These are phyloP conservation scores for Hemisphaericaspora nanyangensis DNA, from an alignment of 805 yeast species.

Conservation along the genomic window DNA sequence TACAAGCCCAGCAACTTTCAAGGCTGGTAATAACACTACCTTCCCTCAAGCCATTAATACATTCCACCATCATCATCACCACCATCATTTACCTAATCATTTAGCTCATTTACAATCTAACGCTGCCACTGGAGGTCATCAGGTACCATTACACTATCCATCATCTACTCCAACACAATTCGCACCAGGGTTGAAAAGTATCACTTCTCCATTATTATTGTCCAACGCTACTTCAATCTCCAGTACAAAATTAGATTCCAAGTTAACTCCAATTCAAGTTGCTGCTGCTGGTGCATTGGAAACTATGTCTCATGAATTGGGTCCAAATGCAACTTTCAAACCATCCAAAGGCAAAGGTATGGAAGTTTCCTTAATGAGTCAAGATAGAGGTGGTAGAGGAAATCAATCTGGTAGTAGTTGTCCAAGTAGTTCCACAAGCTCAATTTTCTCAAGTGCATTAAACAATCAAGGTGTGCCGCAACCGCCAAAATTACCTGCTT, in stretches of 20 bases:
- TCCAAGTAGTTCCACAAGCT: conserved; percentile 7
- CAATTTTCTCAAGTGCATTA: conserved; percentile 38
- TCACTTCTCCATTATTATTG: conserved; percentile 61
- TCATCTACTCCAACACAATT: conserved; percentile 67
- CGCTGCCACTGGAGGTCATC: conserved; percentile 16
- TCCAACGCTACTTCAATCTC: conserved; percentile 47
- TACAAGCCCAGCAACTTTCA: conserved; percentile 1
- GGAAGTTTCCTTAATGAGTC: conserved; percentile 33
- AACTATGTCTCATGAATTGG: conserved; percentile 40
- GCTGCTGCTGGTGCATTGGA: conserved; percentile 45
- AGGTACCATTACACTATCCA: conserved; percentile 62
- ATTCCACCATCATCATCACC: conserved; percentile 10
- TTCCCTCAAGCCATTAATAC: not conserved
- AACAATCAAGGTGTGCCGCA: conserved; percentile 12
- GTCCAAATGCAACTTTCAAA: conserved; percentile 39
- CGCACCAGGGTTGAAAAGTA: conserved; percentile 59
- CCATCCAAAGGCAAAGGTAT: conserved; percentile 6
- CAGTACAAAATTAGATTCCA: conserved; percentile 28
- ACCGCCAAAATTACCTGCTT: conserved; percentile 32
- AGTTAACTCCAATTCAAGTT: conserved; percentile 16
- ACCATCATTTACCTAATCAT: conserved; percentile 20
- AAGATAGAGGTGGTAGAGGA: conserved; percentile 1
- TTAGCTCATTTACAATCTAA: conserved; percentile 12
- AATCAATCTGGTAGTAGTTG: conserved; percentile 8
- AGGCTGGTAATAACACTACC: not conserved